Conservation (phyloP, 2,329 filamentous ascomycete species). For the Pyricularia sp. region DNA sequence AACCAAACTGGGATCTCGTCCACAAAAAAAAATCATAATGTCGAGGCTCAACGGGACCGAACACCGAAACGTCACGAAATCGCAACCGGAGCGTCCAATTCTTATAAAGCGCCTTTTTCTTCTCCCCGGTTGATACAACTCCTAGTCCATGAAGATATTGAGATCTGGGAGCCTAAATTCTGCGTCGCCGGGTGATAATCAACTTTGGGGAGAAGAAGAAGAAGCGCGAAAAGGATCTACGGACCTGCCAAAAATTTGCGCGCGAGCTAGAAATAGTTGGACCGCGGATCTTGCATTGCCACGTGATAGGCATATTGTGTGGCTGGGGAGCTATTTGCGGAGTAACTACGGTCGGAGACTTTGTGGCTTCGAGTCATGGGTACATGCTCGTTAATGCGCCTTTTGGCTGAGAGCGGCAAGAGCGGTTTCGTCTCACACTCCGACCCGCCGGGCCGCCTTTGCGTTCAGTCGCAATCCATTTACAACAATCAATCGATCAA, state of each 20-base stretch:
- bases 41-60: slow-evolving; percentile 58
- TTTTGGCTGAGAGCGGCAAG: background rate
- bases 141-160: slow-evolving; percentile 29
- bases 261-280: background rate
- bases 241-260: background rate
- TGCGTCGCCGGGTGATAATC: slow-evolving; percentile 41
- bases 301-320: background rate
- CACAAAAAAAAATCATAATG: slow-evolving; percentile 23
- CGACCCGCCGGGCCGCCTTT: background rate
- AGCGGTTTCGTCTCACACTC: background rate
- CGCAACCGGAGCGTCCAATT: slow-evolving; percentile 47
- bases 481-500: background rate
- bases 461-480: background rate
- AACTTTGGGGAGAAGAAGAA: slow-evolving; percentile 40
- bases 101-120: slow-evolving; percentile 49
- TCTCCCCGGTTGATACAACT: slow-evolving; percentile 54
- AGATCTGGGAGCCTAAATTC: slow-evolving; percentile 42
- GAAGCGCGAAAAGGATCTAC: slow-evolving; percentile 20
- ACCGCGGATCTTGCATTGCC: background rate
- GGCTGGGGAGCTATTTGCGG: background rate
- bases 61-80: slow-evolving; percentile 30
- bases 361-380: background rate
- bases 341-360: background rate
- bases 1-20: slow-evolving; percentile 4
- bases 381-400: background rate